Percentiles rank a stretch among this genome's conserved stretches.
phyloP scores from a whole-genome alignment of 495 filamentous ascomycete genomes.

The Tetracladium marchalianum region DNA sequence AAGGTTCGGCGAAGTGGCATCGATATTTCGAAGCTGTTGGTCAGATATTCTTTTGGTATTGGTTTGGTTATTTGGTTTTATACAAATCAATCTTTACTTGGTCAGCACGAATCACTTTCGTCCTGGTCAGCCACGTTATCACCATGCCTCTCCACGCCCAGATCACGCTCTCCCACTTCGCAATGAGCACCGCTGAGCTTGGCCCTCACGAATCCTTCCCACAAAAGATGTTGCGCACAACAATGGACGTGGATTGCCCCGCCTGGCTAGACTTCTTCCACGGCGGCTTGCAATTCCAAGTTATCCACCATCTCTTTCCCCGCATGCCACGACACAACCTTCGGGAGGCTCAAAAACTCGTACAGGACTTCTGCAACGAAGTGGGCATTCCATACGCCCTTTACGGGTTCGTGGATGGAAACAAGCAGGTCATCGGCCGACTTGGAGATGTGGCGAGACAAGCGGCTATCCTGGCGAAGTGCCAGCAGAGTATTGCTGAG shows the following conservation, averaged over 20 bases:
- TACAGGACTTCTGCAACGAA: slow-evolving; percentile 83
- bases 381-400: slow-evolving; percentile 89
- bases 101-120: slow-evolving; percentile 59
- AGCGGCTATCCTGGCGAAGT: slow-evolving; percentile 77
- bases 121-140: slow-evolving; percentile 80
- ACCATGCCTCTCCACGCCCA: slow-evolving; percentile 86
- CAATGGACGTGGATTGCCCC: slow-evolving; percentile 96
- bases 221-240: slow-evolving; percentile 93
- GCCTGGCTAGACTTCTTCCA: slow-evolving; percentile 95
- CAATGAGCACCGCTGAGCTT: slow-evolving; percentile 90
- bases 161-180: slow-evolving; percentile 94
- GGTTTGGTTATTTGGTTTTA: slow-evolving; percentile 82
- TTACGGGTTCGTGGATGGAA: slow-evolving; percentile 90
- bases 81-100: slow-evolving; percentile 67
- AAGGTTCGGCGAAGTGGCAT: slow-evolving; percentile 83
- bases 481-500: slow-evolving; percentile 50
- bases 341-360: slow-evolving; percentile 67
- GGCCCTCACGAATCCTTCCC: slow-evolving; percentile 84
- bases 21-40: slow-evolving; percentile 76
- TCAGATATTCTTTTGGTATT: slow-evolving; percentile 83
- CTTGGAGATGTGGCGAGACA: slow-evolving; percentile 84
- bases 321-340: slow-evolving; percentile 95
- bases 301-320: slow-evolving; percentile 89
- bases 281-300: slow-evolving; percentile 93
- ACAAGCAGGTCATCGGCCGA: slow-evolving; percentile 74